Base-by-base conservation (phyloP, 305 asterid species). In the Fraxinus paxiana region DNA sequence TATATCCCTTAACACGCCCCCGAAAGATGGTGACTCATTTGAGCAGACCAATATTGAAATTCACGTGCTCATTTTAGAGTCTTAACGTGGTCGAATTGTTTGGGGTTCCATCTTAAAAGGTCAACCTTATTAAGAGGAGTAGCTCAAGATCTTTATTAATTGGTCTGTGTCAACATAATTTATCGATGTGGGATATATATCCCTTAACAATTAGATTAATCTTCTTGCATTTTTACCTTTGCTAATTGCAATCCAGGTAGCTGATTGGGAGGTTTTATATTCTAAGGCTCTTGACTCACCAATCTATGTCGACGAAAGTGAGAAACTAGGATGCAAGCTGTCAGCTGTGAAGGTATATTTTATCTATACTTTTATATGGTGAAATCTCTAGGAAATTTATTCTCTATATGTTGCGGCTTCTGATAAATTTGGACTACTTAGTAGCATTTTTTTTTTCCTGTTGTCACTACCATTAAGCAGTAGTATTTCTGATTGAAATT, bases 311-410 rank as follows among this genome's bases (percentile, higher is more conserved):
- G 82, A 81, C 75, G 96, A 92, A 88, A 87, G 92, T 79, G 92
- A 88, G 87, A 87, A 87, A 80, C 88, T 95, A 76, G 81, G 80
- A 80, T 79, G 84, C 81, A 95, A 87, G 90, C 84, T 95, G 86
- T 91, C 97, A 41, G 87, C 93, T 30, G 90, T 84, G 71, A 91
- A 93, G 98, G 99, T 95, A 88, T 48, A 72, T 84, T 79, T 71
- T 76, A 20, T 70, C 51, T 10, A 18, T 59, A 33, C 56, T 75
- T 48, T 54, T 54, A 35, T 46, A 61, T 74, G 41, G 76, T 77
- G 82, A 67, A 81, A 38, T 26, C 30, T 61, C 10, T 20, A 51
- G 83, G 35, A 65, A 17, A 33, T 69, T 75, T 9, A 8, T 79
- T 72, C 79, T 75, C 54, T 10, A 31, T 74, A 48, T 77, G 67